phyloP scores from a whole-genome alignment of 2,329 filamentous ascomycete genomes.

The Chaetomiaceae sp. region DNA sequence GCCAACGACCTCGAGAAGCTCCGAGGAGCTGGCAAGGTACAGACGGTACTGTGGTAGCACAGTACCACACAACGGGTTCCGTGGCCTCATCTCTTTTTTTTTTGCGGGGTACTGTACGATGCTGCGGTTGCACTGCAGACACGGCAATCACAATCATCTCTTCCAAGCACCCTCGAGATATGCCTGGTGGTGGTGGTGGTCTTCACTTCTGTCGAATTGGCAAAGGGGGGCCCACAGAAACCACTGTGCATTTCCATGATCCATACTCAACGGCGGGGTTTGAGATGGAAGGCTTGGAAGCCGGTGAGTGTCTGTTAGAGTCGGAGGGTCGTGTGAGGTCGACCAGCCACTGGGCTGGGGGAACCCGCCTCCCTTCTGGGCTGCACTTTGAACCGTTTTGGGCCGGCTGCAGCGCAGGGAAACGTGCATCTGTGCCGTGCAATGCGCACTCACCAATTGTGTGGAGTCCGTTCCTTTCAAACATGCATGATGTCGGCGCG shows the following conservation, averaged over 20 bases:
- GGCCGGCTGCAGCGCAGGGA: conserved; percentile 25
- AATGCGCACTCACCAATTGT: neutral
- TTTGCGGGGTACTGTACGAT: neutral
- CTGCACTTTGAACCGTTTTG: conserved; percentile 25
- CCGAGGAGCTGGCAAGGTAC: neutral
- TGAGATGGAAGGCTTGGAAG: conserved; percentile 2
- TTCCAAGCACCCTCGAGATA: neutral
- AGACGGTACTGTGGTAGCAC: no score
- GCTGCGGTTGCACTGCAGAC: conserved; percentile 23
- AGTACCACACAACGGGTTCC: neutral
- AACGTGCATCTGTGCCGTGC: conserved; percentile 18
- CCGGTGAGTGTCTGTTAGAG: conserved; percentile 15
- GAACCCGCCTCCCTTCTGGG: conserved; percentile 17
- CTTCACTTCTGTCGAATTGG: neutral
- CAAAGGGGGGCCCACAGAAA: neutral
- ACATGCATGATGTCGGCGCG: conserved; percentile 17
- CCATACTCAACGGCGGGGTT: neutral
- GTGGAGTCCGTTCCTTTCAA: conserved; percentile 3
- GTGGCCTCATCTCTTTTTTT: neutral
- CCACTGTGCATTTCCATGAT: neutral
- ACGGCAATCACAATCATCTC: conserved; percentile 14
- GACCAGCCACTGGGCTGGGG: conserved; percentile 20
- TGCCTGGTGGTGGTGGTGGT: neutral
- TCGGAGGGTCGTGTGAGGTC: conserved; percentile 16
- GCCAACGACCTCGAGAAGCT: neutral